These are phyloP conservation scores for Tricholoma furcatifolium DNA, from an alignment of 768 basidiomycete species.

Conservation along the genomic window DNA sequence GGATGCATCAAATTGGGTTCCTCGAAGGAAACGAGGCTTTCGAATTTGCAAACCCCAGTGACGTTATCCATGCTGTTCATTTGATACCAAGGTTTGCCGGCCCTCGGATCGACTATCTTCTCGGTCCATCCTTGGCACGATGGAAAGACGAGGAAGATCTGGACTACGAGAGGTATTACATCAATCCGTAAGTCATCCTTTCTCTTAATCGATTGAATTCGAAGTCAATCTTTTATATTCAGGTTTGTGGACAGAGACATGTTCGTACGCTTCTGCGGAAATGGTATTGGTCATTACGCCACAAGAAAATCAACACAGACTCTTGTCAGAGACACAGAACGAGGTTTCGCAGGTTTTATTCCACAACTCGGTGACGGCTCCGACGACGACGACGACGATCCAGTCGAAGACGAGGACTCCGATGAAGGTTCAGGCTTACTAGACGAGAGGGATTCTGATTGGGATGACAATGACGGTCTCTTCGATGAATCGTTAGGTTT, in stretches of 20 bases:
- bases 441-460: too few relatives aligned
- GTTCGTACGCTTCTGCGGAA: constrained; percentile 23
- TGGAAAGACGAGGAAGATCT: constrained; percentile 8
- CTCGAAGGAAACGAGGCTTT: constrained; percentile 27
- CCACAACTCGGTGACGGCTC: too few relatives aligned
- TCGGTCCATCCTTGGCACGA: constrained; percentile 15
- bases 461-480: too few relatives aligned
- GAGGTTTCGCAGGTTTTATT: too few relatives aligned
- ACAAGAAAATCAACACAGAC: too few relatives aligned
- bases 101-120: constrained; percentile 10
- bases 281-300: background rate
- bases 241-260: constrained; percentile 36
- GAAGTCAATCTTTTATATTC: too few relatives aligned
- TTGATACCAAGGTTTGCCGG: constrained; percentile 38
- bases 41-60: constrained; percentile 44
- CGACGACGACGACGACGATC: too few relatives aligned
- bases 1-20: constrained; percentile 30
- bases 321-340: too few relatives aligned
- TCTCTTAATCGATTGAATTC: constrained; percentile 2
- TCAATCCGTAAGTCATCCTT: constrained; percentile 31
- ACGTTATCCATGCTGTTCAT: constrained; percentile 38
- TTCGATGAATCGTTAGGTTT: too few relatives aligned
- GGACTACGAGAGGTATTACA: constrained; percentile 35
- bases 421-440: too few relatives aligned
- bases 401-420: too few relatives aligned